These are phyloP conservation scores for Xylaria acuta DNA, from an alignment of 495 filamentous ascomycete genomes.

Conservation along the genomic window DNA sequence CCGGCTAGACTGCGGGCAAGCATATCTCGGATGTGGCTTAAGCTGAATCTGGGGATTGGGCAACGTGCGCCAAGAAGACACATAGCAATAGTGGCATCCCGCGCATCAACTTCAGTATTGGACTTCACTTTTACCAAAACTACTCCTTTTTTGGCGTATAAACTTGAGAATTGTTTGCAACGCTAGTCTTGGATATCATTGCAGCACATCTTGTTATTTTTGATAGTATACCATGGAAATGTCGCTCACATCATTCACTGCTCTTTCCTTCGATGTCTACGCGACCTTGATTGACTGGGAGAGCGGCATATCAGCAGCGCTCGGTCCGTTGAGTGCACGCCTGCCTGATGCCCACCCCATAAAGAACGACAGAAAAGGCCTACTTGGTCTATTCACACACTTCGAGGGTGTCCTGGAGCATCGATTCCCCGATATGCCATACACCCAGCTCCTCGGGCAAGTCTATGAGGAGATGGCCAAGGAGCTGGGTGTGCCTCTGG, in stretches of 20 bases:
- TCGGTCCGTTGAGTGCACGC: neutral
- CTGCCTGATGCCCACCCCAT: neutral
- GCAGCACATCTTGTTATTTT: neutral
- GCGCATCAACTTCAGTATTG: neutral
- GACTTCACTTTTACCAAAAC: neutral
- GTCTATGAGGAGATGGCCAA: neutral
- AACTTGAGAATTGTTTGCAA: neutral
- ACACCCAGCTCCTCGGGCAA: neutral
- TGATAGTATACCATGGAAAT: neutral
- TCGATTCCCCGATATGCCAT: neutral
- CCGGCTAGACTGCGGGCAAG: neutral
- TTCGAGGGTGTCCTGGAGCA: neutral
- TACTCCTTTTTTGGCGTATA: neutral
- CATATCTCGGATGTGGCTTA: neutral
- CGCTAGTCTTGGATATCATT: neutral
- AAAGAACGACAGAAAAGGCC: neutral
- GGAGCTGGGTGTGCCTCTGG: neutral
- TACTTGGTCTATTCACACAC: neutral
- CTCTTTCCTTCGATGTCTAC: slow-evolving; percentile 4
- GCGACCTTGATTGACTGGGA: neutral
- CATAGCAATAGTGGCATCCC: neutral
- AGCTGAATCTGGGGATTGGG: slow-evolving; percentile 5
- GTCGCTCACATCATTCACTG: neutral
- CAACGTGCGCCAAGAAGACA: neutral
- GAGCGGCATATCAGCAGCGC: neutral